Evolutionary conservation across 2,329 filamentous ascomycete species (phyloP), one percentile per base, ranked within the genome.

Genomic region (Cytospora schulzeri): DNA sequence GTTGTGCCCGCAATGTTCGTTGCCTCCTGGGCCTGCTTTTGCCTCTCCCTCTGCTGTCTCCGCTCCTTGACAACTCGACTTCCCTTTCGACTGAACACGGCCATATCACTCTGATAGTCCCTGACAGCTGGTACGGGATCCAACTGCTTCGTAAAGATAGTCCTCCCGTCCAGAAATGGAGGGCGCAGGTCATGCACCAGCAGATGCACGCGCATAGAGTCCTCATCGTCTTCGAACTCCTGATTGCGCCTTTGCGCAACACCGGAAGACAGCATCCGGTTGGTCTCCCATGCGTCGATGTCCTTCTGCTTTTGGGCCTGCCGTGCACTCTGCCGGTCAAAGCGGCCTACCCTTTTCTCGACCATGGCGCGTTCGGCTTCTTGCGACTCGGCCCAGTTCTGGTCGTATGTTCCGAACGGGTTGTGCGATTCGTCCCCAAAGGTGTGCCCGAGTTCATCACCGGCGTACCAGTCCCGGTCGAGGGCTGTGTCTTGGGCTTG

Each of bases 91-190:
- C 93, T 96, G 71, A 98, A 98, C 1, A 99, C 93, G 1, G 95
- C 95, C 95, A 99, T 97, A 73, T 99, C 95, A 74, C 96, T 99
- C 77, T 98, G 94, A 29, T 91, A 89, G 75, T 99, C 95, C 60
- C 91, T 86, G 17, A 99, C 91, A 0, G 95, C 96, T 0, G 94
- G 92, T 1, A 99, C 91, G 0, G 95, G 96, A 65, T 99, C 95
- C 26, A 98, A 76, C 76, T 99, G 96, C 76, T 97, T 98, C 4
- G 95, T 99, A 75, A 99, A 99, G 64, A 99, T 91, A 24, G 90
- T 98, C 71, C 93, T 88, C 28, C 95, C 95, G 77, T 99, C 94
- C 56, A 99, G 80, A 73, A 99, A 99, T 0, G 95, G 96, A 12
- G 95, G 95, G 68, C 92, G 91, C 45, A 99, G 83, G 72, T 99